These are phyloP conservation scores for Rhodocollybia butyracea DNA, from an alignment of 768 basidiomycete species.

Conservation along the genomic window DNA sequence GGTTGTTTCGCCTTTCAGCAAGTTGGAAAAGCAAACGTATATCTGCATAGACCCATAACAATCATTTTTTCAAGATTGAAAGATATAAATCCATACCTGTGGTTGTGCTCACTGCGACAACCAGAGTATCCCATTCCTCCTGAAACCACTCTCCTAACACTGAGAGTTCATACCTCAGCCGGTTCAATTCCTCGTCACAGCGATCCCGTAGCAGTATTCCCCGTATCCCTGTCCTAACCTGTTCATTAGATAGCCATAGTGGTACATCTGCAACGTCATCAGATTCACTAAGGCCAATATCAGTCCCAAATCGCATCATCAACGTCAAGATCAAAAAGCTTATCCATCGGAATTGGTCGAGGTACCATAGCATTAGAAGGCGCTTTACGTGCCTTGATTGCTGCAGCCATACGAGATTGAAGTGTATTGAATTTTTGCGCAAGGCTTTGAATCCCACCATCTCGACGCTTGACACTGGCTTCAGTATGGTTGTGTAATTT, in stretches of 20 bases:
- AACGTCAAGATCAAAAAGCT: slow-evolving; percentile 30
- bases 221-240: slow-evolving; percentile 24
- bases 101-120: background rate
- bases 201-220: slow-evolving; percentile 19
- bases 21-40: slow-evolving; percentile 2
- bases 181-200: slow-evolving; percentile 17
- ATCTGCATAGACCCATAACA: too few relatives aligned
- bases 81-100: background rate
- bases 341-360: slow-evolving; percentile 14
- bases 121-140: slow-evolving; percentile 4
- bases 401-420: slow-evolving; percentile 16
- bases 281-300: slow-evolving; percentile 20
- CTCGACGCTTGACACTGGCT: slow-evolving; percentile 18
- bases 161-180: slow-evolving; percentile 10
- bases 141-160: slow-evolving; percentile 14
- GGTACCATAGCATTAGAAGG: slow-evolving; percentile 21
- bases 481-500: slow-evolving; percentile 27
- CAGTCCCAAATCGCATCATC: slow-evolving; percentile 35
- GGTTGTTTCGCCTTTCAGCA: background rate
- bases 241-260: slow-evolving; percentile 26
- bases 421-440: slow-evolving; percentile 25
- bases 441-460: slow-evolving; percentile 23
- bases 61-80: background rate
- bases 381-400: slow-evolving; percentile 18
- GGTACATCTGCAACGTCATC: slow-evolving; percentile 6